Base-by-base conservation (phyloP, 164 flowering plant genomes). In the Annona squamosa region DNA sequence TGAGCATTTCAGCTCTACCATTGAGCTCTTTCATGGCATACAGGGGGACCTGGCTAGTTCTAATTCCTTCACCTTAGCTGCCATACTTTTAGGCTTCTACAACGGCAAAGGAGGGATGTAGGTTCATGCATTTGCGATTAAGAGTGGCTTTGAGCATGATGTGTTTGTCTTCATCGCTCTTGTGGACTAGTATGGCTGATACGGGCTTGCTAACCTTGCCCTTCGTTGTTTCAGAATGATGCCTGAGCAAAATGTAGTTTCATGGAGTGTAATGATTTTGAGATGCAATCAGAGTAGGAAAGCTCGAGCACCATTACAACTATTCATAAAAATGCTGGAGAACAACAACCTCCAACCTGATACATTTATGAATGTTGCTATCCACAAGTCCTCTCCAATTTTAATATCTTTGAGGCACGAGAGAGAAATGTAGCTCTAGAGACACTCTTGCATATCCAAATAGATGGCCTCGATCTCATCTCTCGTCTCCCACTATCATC, bases 21-120 rank as follows among this genome's bases (percentile, higher is more conserved):
- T 70, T 5, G 44, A 64, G 64, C 42, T 64, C 42, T 75, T 75
- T 48, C 72, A 19, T 63, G 42, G 57, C 4, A 75, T 75, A 73
- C 48, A 5, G 3, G 17, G 69, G 16, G 12, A 45, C 4, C 73
- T 68, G 13, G 5, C 18, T 63, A 48, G 6, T 42, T 73, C 77
- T 48, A 75, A 75, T 63, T 75, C 77, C 0, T 75, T 75, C 44
- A 75, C 73, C 44, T 41, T 75, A 73, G 77, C 64, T 48, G 41
- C 63, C 37, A 17, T 74, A 37, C 76, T 74, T 61, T 47, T 62
- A 12, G 48, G 76, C 37, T 46, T 74, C 59, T 74, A 45, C 37
- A 4, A n/a, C 7, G 3, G 19, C 26, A 3, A 46, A 41, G 69
- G 16, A 64, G 59, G 69, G 4, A 17, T 3, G 44, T 73, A 75